phyloP scores from a whole-genome alignment of 2,329 filamentous ascomycete species.

The Colletotrichum paranaense region DNA sequence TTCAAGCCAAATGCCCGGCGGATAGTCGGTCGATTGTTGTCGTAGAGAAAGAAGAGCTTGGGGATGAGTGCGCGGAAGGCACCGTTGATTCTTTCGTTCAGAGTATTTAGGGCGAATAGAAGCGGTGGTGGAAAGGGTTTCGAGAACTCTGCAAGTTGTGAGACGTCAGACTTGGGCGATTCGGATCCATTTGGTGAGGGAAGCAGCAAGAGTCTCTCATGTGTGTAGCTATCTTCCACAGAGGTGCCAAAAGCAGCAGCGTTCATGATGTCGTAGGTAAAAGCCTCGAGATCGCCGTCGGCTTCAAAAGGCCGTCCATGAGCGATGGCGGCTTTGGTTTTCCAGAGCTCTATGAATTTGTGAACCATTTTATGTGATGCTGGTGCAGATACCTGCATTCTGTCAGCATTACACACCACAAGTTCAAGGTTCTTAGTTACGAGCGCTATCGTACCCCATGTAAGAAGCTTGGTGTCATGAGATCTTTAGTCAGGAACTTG shows the following conservation, averaged over 20 bases:
- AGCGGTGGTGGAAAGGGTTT: not conserved
- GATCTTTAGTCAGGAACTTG: constrained; percentile 9
- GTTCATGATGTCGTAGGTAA: constrained; percentile 18
- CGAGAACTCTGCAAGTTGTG: not conserved
- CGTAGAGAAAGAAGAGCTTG: not conserved
- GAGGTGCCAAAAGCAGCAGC: not conserved
- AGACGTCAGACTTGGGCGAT: not conserved
- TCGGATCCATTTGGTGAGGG: no score
- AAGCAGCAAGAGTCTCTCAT: not conserved
- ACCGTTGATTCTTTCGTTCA: not conserved
- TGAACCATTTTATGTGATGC: not conserved
- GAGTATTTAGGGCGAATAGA: not conserved
- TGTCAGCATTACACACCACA: not conserved
- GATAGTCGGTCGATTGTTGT: not conserved
- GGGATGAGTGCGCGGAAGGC: not conserved
- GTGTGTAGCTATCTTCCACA: not conserved
- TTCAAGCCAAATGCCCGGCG: not conserved
- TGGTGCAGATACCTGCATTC: not conserved
- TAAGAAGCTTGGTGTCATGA: constrained; percentile 13
- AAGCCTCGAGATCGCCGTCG: not conserved
- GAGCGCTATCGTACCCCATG: not conserved
- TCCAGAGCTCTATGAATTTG: not conserved
- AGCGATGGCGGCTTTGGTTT: not conserved
- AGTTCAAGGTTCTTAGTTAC: no score
- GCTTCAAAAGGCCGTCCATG: not conserved